Percentiles rank a stretch among this genome's conserved stretches.
Conservation (phyloP, 306 rosid species). For the Luffa aegyptiaca region DNA sequence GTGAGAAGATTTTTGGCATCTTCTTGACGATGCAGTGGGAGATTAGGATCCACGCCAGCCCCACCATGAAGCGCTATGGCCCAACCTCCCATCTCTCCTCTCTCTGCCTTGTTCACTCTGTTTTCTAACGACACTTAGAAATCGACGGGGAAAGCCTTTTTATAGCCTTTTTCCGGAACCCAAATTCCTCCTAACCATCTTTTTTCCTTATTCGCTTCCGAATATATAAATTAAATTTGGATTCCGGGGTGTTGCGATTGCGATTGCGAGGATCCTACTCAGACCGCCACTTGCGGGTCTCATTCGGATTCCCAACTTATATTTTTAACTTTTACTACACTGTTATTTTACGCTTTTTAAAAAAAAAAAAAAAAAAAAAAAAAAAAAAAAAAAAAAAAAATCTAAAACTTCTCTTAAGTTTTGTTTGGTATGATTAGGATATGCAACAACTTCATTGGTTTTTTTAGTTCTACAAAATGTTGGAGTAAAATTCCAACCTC, state of each 20-base stretch:
- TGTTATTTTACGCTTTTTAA: too few species aligned
- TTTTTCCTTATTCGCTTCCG: background rate
- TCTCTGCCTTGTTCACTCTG: constrained; percentile 2
- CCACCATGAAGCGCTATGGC: constrained; percentile 97
- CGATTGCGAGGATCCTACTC: background rate
- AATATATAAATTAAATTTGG: background rate
- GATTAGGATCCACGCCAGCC: constrained; percentile 97
- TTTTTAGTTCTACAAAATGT: too few species aligned
- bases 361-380: too few species aligned
- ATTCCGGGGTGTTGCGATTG: background rate
- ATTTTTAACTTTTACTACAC: too few species aligned
- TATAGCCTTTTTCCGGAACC: background rate
- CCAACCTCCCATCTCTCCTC: constrained; percentile 45
- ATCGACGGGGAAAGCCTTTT: background rate
- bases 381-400: too few species aligned
- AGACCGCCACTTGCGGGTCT: background rate
- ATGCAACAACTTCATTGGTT: too few species aligned
- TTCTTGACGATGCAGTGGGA: constrained; percentile 70
- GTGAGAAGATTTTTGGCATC: constrained; percentile 77
- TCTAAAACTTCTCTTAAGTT: too few species aligned
- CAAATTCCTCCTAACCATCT: background rate
- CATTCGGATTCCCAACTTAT: background rate
- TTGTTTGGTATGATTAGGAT: too few species aligned
- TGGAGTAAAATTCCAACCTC: too few species aligned
- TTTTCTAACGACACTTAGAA: background rate